Evolutionary conservation across 2,329 filamentous ascomycete species (phyloP).

Genomic region (Hymenoscyphus repandus): DNA sequence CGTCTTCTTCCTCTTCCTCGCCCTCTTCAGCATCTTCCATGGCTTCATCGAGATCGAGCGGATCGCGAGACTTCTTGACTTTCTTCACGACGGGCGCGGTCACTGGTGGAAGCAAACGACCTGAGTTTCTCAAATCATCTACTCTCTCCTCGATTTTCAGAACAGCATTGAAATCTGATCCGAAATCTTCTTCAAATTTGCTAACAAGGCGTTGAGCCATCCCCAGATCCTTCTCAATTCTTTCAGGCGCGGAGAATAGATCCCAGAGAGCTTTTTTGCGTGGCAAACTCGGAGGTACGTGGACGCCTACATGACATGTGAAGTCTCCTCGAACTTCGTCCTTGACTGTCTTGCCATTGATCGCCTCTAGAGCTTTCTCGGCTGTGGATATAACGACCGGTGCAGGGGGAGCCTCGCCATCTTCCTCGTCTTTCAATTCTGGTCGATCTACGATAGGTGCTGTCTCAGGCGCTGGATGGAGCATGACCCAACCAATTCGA

Average conservation of each 20-base stretch:
- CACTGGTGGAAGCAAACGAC: constrained; percentile 65
- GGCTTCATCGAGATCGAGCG: constrained; percentile 52
- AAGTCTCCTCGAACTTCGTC: constrained; percentile 93
- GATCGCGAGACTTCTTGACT: constrained; percentile 52
- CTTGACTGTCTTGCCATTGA: constrained; percentile 96
- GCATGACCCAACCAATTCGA: constrained; percentile 96
- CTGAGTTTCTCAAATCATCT: constrained; percentile 70
- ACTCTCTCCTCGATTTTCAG: constrained; percentile 82
- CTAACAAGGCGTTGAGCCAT: constrained; percentile 76
- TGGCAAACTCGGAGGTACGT: constrained; percentile 79
- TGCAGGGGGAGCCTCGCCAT: constrained; percentile 47
- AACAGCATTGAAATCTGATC: constrained; percentile 69
- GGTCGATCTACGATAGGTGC: constrained; percentile 60
- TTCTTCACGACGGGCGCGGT: constrained; percentile 57
- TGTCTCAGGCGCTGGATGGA: constrained; percentile 72
- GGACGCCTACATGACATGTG: constrained; percentile 93
- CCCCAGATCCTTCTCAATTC: constrained; percentile 83
- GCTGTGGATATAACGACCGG: constrained; percentile 53
- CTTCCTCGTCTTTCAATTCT: constrained; percentile 63
- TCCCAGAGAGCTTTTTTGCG: constrained; percentile 97
- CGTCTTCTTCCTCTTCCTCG: constrained; percentile 73
- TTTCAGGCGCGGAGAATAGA: constrained; percentile 88
- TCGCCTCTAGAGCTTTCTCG: constrained; percentile 84
- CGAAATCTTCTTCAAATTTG: constrained; percentile 81
- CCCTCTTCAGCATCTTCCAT: constrained; percentile 60